Percentiles rank a stretch among this genome's conserved stretches.
These are phyloP conservation scores for Aspergillus homomorphus DNA, from an alignment of 495 filamentous ascomycete genomes.

Conservation along the genomic window DNA sequence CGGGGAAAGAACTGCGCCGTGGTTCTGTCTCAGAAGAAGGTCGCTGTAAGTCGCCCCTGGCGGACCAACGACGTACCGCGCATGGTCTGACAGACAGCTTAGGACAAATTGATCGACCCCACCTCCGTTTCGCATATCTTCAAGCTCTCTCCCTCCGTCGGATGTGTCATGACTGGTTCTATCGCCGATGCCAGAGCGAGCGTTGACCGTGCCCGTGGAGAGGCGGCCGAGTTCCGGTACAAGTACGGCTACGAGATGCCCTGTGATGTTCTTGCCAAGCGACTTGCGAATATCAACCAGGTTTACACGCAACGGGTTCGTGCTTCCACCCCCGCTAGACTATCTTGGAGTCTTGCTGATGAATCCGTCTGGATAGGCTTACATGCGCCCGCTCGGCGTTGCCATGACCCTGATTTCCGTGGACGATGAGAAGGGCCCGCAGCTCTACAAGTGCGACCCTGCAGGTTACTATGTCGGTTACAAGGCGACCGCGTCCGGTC, in stretches of 20 bases:
- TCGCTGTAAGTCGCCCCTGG: slow-evolving; percentile 68
- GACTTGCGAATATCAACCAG: slow-evolving; percentile 97
- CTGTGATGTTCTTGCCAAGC: slow-evolving; percentile 91
- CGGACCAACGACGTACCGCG: background rate
- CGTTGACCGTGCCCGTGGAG: slow-evolving; percentile 85
- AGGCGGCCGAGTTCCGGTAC: slow-evolving; percentile 97
- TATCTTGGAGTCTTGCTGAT: slow-evolving; percentile 4
- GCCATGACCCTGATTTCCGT: slow-evolving; percentile 91
- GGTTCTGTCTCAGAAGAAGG: slow-evolving; percentile 98
- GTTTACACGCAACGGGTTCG: slow-evolving; percentile 96
- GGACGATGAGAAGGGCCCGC: slow-evolving; percentile 89
- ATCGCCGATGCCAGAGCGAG: slow-evolving; percentile 95
- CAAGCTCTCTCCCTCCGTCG: slow-evolving; percentile 91
- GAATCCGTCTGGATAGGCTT: slow-evolving; percentile 58
- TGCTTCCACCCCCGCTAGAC: slow-evolving; percentile 10
- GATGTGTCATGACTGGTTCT: slow-evolving; percentile 97
- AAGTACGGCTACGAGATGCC: slow-evolving; percentile 99
- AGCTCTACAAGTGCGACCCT: slow-evolving; percentile 97
- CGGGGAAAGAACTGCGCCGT: slow-evolving; percentile 96
- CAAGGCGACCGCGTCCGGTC: slow-evolving; percentile 94
- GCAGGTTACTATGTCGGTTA: slow-evolving; percentile 97
- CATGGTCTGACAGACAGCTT: slow-evolving; percentile 16
- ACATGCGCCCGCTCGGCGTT: slow-evolving; percentile 96
- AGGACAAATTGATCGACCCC: slow-evolving; percentile 99
- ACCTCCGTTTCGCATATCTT: slow-evolving; percentile 96